phyloP scores from a whole-genome alignment of 129 eudicot species.

The Apium graveolens region DNA sequence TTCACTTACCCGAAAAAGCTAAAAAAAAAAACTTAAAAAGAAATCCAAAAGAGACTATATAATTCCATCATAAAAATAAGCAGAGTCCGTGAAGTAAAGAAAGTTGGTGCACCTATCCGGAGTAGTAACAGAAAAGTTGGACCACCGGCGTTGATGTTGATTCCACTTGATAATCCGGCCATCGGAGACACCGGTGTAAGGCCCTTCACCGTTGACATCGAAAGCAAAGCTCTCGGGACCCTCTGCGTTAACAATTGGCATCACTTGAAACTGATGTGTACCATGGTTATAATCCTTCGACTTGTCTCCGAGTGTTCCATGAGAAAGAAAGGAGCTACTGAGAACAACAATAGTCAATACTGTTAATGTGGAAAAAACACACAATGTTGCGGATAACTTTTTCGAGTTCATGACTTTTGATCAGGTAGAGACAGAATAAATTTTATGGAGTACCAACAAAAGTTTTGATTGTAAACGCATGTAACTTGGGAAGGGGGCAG shows the following conservation, averaged over 20 bases:
- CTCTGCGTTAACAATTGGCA: not conserved
- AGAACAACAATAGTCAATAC: not conserved
- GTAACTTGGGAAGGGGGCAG: not conserved
- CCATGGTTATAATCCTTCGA: not conserved
- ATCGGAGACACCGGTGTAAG: slow-evolving; percentile 1
- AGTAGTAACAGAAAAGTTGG: not conserved
- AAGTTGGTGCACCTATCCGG: not conserved
- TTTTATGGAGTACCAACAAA: not conserved
- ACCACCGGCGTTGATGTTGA: not conserved
- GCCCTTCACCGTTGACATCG: not conserved
- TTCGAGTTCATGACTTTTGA: not conserved
- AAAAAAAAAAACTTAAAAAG: no score
- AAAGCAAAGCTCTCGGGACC: slow-evolving; percentile 1
- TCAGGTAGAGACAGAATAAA: not conserved
- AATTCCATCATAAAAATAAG: no score
- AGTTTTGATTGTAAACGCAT: not conserved
- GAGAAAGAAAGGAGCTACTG: not conserved
- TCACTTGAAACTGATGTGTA: not conserved
- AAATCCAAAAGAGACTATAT: no score
- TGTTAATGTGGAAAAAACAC: not conserved
- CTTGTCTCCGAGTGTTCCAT: not conserved
- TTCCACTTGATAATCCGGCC: not conserved
- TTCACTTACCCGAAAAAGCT: no score
- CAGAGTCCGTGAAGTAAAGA: not conserved
- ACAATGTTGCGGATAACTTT: not conserved